These are phyloP conservation scores for Aspergillus transmontanensis DNA, from an alignment of 2,329 filamentous ascomycete species.

Conservation along the genomic window DNA sequence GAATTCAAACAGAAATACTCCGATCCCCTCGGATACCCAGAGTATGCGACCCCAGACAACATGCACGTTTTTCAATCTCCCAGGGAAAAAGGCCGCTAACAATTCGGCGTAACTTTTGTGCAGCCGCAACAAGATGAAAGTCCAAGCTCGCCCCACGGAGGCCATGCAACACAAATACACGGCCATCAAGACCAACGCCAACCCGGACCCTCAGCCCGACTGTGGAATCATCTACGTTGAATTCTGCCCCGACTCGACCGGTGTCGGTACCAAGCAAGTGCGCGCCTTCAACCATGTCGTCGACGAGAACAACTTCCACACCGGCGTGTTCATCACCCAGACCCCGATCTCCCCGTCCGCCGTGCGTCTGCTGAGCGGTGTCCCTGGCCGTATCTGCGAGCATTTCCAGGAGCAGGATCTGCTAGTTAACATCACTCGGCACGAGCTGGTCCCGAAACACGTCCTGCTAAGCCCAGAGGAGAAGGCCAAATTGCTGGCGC, in stretches of 20 bases:
- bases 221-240: conserved; percentile 92
- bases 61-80: conserved; percentile 1
- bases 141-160: conserved; percentile 81
- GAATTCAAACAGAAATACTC: conserved; percentile 75
- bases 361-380: conserved; percentile 79
- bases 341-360: conserved; percentile 82
- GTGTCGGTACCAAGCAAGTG: conserved; percentile 87
- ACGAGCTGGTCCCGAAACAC: conserved; percentile 94
- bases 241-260: conserved; percentile 75
- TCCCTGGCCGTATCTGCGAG: conserved; percentile 81
- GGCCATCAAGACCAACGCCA: conserved; percentile 66
- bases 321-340: conserved; percentile 86
- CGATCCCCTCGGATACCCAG: conserved; percentile 70
- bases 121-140: conserved; percentile 81
- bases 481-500: conserved; percentile 79
- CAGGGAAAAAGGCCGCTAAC: conserved; percentile 9
- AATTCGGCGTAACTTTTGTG: neutral
- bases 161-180: conserved; percentile 85
- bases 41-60: conserved; percentile 58
- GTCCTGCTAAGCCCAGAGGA: conserved; percentile 87
- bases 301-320: conserved; percentile 77
- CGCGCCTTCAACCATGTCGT: conserved; percentile 85
- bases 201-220: conserved; percentile 70
- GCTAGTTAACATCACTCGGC: conserved; percentile 96
- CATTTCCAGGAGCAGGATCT: conserved; percentile 95